Evolutionary conservation across 129 eudicot genomes (phyloP), one percentile per base, ranked within the genome.

Genomic region (Lonicera japonica): DNA sequence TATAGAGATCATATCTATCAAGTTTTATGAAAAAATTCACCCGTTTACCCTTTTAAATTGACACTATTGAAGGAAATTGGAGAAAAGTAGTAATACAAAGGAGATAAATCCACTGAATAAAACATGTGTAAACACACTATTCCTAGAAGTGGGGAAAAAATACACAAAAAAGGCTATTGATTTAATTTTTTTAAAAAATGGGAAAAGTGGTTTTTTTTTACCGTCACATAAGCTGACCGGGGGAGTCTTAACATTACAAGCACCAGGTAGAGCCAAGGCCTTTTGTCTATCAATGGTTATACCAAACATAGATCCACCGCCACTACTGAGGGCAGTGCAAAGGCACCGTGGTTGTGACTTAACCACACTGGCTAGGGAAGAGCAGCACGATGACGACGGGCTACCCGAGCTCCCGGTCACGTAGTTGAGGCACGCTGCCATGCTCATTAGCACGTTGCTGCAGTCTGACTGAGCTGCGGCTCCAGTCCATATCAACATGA

Each of bases 191-290:
- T n/a, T n/a, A n/a, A n/a, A n/a, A n/a, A n/a, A n/a, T n/a, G n/a
- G n/a, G n/a, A n/a, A n/a, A n/a, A n/a, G n/a, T n/a, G n/a, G n/a
- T n/a, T n/a, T n/a, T n/a, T 16, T 43, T 54, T 57, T 70, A 80
- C 86, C 82, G 17, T 72, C 54, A 40, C 86, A 80, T 24, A 54
- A 16, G 54, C 82, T 68, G 39, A 63, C 39, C 0, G 86, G 73
- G 0, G 86, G 76, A 62, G 76, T 64, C 20, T 63, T 14, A 24
- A 80, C 73, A 2, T 72, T 38, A 76, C 86, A 80, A n/a, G 68
- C 76, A 43, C 43, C 36, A 25, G 82, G 86, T 17, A 80, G 40
- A 11, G 50, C 36, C 73, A 24, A 67, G 73, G 5, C 65, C 65
- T 4, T 54, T 58, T 11, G 70, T 56, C 53, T 17, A 41, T 64